Evolutionary conservation across 768 basidiomycete genomes (phyloP).

Genomic region (Flagelloscypha sp.): DNA sequence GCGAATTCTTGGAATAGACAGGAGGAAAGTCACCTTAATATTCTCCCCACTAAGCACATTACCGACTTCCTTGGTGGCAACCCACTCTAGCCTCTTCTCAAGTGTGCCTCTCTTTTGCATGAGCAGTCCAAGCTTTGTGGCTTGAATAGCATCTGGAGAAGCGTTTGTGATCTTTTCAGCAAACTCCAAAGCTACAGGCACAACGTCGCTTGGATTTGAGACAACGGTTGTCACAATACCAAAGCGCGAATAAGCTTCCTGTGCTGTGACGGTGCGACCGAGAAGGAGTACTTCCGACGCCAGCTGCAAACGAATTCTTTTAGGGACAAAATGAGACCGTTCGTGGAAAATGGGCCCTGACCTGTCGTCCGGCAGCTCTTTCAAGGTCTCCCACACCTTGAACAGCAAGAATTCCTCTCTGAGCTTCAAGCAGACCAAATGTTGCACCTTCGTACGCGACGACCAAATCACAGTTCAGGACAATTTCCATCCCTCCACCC

Average conservation of each 20-base stretch:
- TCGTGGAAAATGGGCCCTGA: constrained; percentile 19
- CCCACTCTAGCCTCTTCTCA: constrained; percentile 40
- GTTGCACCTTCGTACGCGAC: constrained; percentile 57
- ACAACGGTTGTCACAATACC: constrained; percentile 73
- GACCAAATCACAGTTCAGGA: constrained; percentile 74
- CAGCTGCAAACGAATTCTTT: constrained; percentile 33
- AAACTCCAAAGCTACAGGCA: constrained; percentile 52
- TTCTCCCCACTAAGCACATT: constrained; percentile 55
- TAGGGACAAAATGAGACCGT: constrained; percentile 9
- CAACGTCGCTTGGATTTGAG: constrained; percentile 39
- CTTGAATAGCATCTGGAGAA: constrained; percentile 74
- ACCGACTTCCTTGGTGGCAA: constrained; percentile 39
- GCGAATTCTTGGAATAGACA: not conserved
- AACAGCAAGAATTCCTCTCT: constrained; percentile 63
- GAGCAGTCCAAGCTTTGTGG: constrained; percentile 64
- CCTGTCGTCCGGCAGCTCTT: constrained; percentile 61
- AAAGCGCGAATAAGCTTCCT: constrained; percentile 60
- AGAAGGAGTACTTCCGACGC: constrained; percentile 72
- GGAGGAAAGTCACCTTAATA: constrained; percentile 31
- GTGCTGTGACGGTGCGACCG: constrained; percentile 59
- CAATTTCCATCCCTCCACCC: constrained; percentile 58
- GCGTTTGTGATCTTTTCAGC: constrained; percentile 53
- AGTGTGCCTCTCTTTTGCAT: constrained; percentile 45
- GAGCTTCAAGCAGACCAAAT: constrained; percentile 73
- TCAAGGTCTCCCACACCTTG: constrained; percentile 42